Evolutionary conservation across 345 rosid species (phyloP), one percentile per base, ranked within the genome.

Genomic region (Brassica rapa): DNA sequence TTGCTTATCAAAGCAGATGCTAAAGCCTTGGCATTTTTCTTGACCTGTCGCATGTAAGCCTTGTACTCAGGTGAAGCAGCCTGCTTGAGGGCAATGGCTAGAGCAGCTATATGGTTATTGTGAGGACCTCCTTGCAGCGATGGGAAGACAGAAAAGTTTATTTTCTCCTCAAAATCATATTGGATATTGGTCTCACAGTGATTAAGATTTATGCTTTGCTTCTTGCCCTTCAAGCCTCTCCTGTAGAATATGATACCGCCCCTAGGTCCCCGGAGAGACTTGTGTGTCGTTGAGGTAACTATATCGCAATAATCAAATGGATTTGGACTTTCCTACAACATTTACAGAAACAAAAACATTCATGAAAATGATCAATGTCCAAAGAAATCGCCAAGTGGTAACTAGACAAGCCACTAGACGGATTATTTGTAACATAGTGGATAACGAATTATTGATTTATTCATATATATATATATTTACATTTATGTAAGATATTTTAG

Each of bases 101-200:
- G 93, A 72, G 99, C 98, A 74, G 98, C 99, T 89, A 90, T 92
- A 76, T 94, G 98, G 86, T 90, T 94, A 78, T 92, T 94, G 80
- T 94, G 97, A 6, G 97, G 96, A 2, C 98, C 98, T 2, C 97
- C 98, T 86, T 94, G 98, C 68, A 89, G 76, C 12, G 93, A 88
- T 77, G 97, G 98, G 78, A 89, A 92, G 41, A 94, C 95, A 9
- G 97, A 86, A 81, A 90, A 94, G 65, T 92, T 94, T 71, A 94
- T 92, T 84, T 84, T 92, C 77, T 90, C 97, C 88, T 92, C 97
- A 11, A 90, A 89, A 73, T 94, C 91, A 80, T 90, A 92, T 7
- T 83, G 85, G 74, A 75, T 75, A 56, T 73, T 85, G 81, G 85
- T 88, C 79, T 87, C 90, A 57, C 86, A 86, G 68, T 89, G 94